A percentile compares a stretch with the other conserved stretches of the same genome.
Evolutionary conservation across 495 filamentous ascomycete species (phyloP).

Genomic region (Halenospora varia): DNA sequence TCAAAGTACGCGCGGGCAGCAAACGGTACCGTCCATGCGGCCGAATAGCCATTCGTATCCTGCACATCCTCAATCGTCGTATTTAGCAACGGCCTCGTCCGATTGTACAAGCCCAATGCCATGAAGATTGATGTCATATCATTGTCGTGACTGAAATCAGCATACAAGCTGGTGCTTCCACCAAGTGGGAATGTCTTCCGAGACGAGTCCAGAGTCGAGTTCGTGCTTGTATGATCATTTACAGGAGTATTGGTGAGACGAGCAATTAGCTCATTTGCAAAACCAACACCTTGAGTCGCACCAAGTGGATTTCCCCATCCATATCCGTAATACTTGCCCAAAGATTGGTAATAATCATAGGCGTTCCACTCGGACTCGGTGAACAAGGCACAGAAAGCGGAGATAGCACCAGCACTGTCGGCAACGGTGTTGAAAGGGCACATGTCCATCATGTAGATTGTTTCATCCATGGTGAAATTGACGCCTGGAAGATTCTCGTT

Average conservation of each 20-base stretch:
- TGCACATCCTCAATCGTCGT: slow-evolving; percentile 40
- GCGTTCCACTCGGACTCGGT: slow-evolving; percentile 60
- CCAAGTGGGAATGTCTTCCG: slow-evolving; percentile 64
- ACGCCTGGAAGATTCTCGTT: slow-evolving; percentile 57
- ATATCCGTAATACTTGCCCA: slow-evolving; percentile 80
- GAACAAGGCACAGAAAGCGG: slow-evolving; percentile 72
- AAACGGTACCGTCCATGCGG: slow-evolving; percentile 77
- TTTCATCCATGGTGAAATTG: slow-evolving; percentile 52
- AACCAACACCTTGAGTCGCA: slow-evolving; percentile 79
- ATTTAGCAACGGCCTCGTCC: slow-evolving; percentile 42
- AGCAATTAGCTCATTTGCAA: slow-evolving; percentile 80
- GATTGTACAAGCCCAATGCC: slow-evolving; percentile 71
- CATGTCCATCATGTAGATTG: slow-evolving; percentile 74
- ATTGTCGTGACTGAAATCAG: slow-evolving; percentile 88
- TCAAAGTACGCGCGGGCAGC: slow-evolving; percentile 74
- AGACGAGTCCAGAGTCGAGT: slow-evolving; percentile 63
- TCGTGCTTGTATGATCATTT: slow-evolving; percentile 65
- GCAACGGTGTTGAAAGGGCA: slow-evolving; percentile 79
- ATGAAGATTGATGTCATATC: slow-evolving; percentile 69
- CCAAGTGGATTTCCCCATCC: slow-evolving; percentile 71
- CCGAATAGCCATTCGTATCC: slow-evolving; percentile 51
- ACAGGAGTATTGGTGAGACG: slow-evolving; percentile 64
- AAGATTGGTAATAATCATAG: slow-evolving; percentile 72
- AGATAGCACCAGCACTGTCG: slow-evolving; percentile 34
- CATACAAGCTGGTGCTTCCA: slow-evolving; percentile 53